Conservation (phyloP, 2,329 filamentous ascomycete genomes). For the Penicillium freii region DNA sequence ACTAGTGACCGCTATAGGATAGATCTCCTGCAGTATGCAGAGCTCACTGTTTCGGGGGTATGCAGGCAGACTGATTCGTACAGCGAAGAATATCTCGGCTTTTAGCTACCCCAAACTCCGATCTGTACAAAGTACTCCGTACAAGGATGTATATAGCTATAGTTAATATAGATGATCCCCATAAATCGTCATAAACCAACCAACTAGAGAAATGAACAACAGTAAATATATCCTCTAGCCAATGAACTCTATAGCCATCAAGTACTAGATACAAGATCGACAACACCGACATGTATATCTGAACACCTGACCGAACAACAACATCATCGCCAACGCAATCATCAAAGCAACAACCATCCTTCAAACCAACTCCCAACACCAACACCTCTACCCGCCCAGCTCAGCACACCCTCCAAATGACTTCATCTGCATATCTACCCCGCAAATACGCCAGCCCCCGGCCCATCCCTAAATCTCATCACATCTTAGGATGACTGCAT, state of each 20-base stretch:
- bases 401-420: not conserved
- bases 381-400: not conserved
- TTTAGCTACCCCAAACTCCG: not conserved
- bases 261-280: not conserved
- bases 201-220: not conserved
- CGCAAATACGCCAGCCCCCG: not conserved
- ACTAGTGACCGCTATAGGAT: slow-evolving; percentile 5
- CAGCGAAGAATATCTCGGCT: no score
- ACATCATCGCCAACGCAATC: not conserved
- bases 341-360: not conserved
- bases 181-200: not conserved
- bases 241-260: not conserved
- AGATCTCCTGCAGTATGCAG: slow-evolving; percentile 9
- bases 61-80: slow-evolving; percentile 7
- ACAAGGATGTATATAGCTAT: no score
- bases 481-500: not conserved
- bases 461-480: not conserved
- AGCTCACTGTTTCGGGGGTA: slow-evolving; percentile 2
- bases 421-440: slow-evolving; percentile 3
- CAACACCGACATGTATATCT: not conserved
- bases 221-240: not conserved
- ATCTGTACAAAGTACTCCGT: not conserved
- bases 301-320: not conserved
- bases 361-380: not conserved
- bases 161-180: not conserved